Base-by-base conservation (phyloP, 129 eudicot species). In the Flaveria trinervia region DNA sequence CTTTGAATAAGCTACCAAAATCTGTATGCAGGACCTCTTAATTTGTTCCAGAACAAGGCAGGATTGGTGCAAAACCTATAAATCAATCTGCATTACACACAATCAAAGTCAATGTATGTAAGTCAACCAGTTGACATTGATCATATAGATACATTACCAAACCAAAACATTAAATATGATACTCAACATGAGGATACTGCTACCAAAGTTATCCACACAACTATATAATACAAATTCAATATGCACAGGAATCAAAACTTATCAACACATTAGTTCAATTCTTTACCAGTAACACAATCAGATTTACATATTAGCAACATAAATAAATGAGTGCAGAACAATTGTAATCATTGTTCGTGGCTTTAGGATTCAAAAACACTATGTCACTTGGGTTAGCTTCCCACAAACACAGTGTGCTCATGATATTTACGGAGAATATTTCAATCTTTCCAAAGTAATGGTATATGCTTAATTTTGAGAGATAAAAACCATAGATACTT, bases 61-160 rank as follows among this genome's bases (percentile, higher is more conserved):
- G 56, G 20, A 7, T 14, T 20, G 30, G 52, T 36, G 57, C 73
- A 41, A 45, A 45, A 55, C 49, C 26, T 59, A 49, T 9, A 69
- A 43, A 16, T 57, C 80, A 55, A 80, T 80, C 84, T 80, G 80
- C 76, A 45, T 5, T 6, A 74, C 75, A 26, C 61, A 80, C 33
- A 67, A 54, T 66, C 55, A 73, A 80, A 41, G 80, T 74, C 80
- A 67, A 74, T 30, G 76, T 7, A 30, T 17, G 69, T 43, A 45
- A 67, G 80, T 80, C 76, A 74, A 80, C 80, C 76, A 80, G 71
- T 73, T 80, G 84, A 80, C 84, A 66, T 80, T 67, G 12, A 67
- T 74, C 70, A 79, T 66, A 52, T 7, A 28, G 74, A 72, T 15
- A 13, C 39, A 68, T 10, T 23, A 59, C 59, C 36, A 70, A 17